phyloP scores from a whole-genome alignment of 2,329 filamentous ascomycete genomes.

The Ophiostoma sp. region DNA sequence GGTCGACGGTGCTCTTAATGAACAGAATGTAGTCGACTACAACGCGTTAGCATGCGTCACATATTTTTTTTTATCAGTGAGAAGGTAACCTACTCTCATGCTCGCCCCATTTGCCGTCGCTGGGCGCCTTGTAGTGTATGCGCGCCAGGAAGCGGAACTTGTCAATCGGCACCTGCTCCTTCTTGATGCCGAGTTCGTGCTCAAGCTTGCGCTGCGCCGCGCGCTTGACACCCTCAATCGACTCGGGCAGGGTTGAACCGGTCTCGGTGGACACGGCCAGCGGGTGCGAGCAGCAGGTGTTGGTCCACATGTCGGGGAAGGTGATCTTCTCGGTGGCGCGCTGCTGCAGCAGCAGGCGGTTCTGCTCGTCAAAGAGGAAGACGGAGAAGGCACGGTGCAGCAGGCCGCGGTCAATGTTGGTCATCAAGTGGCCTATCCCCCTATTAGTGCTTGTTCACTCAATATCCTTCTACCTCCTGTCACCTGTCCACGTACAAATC shows the following conservation, averaged over 20 bases:
- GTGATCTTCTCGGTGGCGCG: conserved; percentile 97
- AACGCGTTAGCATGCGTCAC: neutral
- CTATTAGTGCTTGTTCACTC: neutral
- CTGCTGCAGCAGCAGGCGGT: conserved; percentile 91
- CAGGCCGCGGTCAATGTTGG: conserved; percentile 94
- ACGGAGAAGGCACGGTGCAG: conserved; percentile 97
- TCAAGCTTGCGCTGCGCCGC: conserved; percentile 91
- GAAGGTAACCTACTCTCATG: conserved; percentile 75
- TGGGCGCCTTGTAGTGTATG: conserved; percentile 97
- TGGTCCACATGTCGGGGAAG: conserved; percentile 99
- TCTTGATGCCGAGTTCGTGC: conserved; percentile 91
- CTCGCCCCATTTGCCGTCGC: conserved; percentile 97
- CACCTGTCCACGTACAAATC: conserved; percentile 67
- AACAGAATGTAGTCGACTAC: conserved; percentile 97
- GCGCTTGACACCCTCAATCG: conserved; percentile 82
- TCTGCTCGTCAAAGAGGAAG: conserved; percentile 94
- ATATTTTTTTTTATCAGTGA: neutral
- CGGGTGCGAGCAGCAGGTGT: conserved; percentile 98
- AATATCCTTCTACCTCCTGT: neutral
- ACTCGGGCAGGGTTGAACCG: conserved; percentile 75
- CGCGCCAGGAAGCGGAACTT: conserved; percentile 91
- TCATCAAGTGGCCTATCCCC: conserved; percentile 85
- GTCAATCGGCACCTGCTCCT: conserved; percentile 83
- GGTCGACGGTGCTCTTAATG: conserved; percentile 88
- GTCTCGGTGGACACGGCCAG: conserved; percentile 90